Percentiles rank a stretch among this genome's conserved stretches.
These are phyloP conservation scores for Carex pumila DNA, from an alignment of 176 grass and related monocot genomes.

Conservation along the genomic window DNA sequence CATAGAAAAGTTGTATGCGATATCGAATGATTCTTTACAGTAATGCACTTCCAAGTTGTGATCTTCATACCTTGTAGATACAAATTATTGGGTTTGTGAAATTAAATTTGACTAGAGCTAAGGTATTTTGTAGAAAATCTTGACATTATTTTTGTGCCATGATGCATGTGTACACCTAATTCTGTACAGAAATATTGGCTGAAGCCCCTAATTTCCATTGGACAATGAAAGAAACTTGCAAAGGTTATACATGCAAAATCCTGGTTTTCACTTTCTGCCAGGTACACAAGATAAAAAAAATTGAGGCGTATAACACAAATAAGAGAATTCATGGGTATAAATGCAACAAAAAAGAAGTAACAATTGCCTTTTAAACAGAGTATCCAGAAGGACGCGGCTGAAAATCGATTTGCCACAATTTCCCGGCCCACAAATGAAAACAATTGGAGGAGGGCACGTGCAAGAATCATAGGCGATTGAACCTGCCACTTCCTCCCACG, in stretches of 20 bases:
- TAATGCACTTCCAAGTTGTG: not conserved
- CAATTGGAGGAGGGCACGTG: conserved; percentile 52
- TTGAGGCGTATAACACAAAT: not conserved
- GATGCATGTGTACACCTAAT: not conserved
- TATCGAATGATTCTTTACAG: not conserved
- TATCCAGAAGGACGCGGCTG: conserved; percentile 60
- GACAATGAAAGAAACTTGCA: not conserved
- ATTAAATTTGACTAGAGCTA: not conserved
- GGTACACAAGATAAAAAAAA: not conserved
- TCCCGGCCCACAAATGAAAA: conserved; percentile 48
- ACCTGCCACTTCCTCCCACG: conserved; percentile 46
- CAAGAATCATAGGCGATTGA: conserved; percentile 59
- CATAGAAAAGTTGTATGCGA: not conserved
- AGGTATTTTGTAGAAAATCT: not conserved
- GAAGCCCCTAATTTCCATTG: not conserved
- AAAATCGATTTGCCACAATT: conserved; percentile 74
- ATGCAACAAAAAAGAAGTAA: not conserved
- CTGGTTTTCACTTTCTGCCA: not conserved
- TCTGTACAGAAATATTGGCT: not conserved
- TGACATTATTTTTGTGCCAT: not conserved
- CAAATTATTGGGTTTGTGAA: not conserved
- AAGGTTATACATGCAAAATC: not conserved
- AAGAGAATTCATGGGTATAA: not conserved
- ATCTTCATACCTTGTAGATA: not conserved
- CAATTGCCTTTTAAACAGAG: conserved; percentile 42